Evolutionary conservation across 306 rosid species (phyloP), one percentile per base, ranked within the genome.

Genomic region (Herpetospermum pedunculosum): DNA sequence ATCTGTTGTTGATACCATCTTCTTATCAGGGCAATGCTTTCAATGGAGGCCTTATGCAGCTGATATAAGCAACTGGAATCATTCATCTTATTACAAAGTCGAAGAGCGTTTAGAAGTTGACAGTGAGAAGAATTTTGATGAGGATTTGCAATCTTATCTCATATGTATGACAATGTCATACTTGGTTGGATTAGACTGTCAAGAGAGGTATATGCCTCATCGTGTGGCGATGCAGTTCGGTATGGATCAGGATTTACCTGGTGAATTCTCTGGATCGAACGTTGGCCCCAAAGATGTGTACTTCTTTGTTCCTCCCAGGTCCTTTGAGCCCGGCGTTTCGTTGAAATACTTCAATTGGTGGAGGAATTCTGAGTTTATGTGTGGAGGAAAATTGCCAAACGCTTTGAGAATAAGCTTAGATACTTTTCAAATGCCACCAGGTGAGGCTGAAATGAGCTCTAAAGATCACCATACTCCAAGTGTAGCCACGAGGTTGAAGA

Each of bases 151-250:
- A 16, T 81, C 81, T 11, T 83, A 80, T 47, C 78, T 55, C 53
- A 44, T 30, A n/a, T 87, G 89, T 74, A 44, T 87, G 74, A 76
- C 80, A 53, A 53, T 68, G 21, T 76, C 76, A 46, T 73, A 78
- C 50, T 67, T 89, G 78, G 82, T 75, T 25, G 92, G 90, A 3
- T 23, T 84, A 16, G 77, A 74, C 0, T 54, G 23, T 9, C 26
- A 52, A 19, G 85, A 80, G 79, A 72, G 68, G 19, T 87, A 87
- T 75, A 52, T 73, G 0, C 92, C 92, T 1, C 84, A 87, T 25
- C 70, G 88, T 0, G 89, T 88, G 44, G 83, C 91, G 2, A 81
- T 84, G 96, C 91, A 88, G 35, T 88, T 91, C n/a, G 91, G 92
- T 4, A 34, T 85, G 67, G 92, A 91, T 70, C 91, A 85, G 53